These are phyloP conservation scores for Aureoboletus auriporus DNA, from an alignment of 768 basidiomycete genomes.

Conservation along the genomic window DNA sequence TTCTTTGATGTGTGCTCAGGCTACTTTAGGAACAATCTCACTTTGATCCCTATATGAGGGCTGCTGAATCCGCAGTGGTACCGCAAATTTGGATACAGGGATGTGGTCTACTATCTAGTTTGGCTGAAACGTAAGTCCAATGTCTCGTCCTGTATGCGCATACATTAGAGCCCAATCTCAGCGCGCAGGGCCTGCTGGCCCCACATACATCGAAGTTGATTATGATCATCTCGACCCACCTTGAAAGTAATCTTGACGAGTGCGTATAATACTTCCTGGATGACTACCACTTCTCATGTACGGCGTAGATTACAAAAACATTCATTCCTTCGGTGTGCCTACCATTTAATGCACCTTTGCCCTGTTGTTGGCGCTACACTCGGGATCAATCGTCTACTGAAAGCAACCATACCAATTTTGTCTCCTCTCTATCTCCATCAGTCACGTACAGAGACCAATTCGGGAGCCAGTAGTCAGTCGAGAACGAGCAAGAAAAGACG, in stretches of 20 bases:
- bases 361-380: constrained; percentile 45
- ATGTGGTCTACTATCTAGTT: constrained; percentile 45
- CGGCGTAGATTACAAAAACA: constrained; percentile 34
- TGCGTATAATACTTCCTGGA: constrained; percentile 28
- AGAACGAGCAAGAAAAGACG: constrained; percentile 67
- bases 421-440: constrained; percentile 43
- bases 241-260: constrained; percentile 54
- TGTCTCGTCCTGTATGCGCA: background rate
- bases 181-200: constrained; percentile 50
- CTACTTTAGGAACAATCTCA: constrained; percentile 42
- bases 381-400: constrained; percentile 50
- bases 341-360: constrained; percentile 40
- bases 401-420: constrained; percentile 48
- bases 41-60: constrained; percentile 46
- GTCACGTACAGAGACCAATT: constrained; percentile 26
- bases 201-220: constrained; percentile 54
- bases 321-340: constrained; percentile 42
- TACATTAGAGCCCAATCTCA: constrained; percentile 25
- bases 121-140: constrained; percentile 46
- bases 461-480: constrained; percentile 23
- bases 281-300: constrained; percentile 4
- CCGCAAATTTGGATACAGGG: constrained; percentile 50
- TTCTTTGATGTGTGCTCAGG: constrained; percentile 2
- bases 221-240: constrained; percentile 49
- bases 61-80: constrained; percentile 47